Evolutionary conservation across 208 protist species (phyloP).

Genomic region (Borovskyia barvae): DNA sequence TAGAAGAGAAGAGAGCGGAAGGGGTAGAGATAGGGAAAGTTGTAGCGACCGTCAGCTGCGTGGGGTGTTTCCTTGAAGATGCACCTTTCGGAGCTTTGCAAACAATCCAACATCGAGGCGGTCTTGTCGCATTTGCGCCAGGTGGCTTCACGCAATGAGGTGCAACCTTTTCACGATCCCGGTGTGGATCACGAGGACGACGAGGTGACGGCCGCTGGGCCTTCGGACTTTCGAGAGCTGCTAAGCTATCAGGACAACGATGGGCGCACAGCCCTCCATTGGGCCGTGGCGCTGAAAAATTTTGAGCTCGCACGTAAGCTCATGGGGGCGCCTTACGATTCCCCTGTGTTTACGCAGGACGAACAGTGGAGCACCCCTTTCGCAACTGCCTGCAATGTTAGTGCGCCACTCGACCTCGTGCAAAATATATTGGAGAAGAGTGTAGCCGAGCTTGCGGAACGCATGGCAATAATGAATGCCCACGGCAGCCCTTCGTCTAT

Average conservation of each 20-base stretch:
- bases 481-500: no score
- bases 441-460: constrained; percentile 21
- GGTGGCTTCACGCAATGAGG: constrained; percentile 24
- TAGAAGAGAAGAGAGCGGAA: neutral
- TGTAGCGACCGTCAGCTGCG: no score
- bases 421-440: constrained; percentile 48
- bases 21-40: constrained; percentile 21
- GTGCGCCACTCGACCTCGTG: constrained; percentile 61
- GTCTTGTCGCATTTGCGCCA: constrained; percentile 46
- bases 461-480: constrained; percentile 11
- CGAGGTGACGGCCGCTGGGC: neutral
- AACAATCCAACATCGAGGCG: constrained; percentile 42
- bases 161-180: neutral
- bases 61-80: no score
- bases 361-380: constrained; percentile 73
- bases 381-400: constrained; percentile 74
- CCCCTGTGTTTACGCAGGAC: constrained; percentile 73
- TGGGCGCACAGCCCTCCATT: constrained; percentile 88
- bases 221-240: constrained; percentile 32
- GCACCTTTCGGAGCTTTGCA: constrained; percentile 79
- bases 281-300: constrained; percentile 80
- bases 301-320: constrained; percentile 63
- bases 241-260: constrained; percentile 82
- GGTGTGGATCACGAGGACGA: constrained; percentile 4
- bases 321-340: constrained; percentile 50